Conservation (phyloP, 495 filamentous ascomycete genomes). For the Neurospora sp. region DNA sequence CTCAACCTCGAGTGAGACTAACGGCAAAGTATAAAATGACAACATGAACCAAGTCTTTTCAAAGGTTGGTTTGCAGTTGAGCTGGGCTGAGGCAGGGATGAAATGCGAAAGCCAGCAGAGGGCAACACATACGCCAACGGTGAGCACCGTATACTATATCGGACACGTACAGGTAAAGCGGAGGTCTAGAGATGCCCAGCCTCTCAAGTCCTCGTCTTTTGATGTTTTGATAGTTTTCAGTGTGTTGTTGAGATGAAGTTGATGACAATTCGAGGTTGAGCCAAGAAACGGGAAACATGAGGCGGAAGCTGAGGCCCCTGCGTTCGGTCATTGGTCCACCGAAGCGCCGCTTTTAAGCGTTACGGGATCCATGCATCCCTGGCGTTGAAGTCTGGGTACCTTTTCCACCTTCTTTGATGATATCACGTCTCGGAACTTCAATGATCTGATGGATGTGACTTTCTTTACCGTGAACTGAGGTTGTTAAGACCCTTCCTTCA, state of each 20-base stretch:
- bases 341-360: neutral
- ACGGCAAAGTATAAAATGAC: neutral
- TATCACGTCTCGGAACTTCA: neutral
- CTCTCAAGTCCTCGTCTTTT: neutral
- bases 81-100: neutral
- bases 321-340: neutral
- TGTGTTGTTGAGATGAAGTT: neutral
- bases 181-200: neutral
- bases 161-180: neutral
- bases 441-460: no score
- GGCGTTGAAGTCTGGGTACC: neutral
- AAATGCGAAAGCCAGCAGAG: neutral
- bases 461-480: no score
- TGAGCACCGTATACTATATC: neutral
- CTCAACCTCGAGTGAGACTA: neutral
- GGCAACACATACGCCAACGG: neutral
- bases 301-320: neutral
- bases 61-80: neutral
- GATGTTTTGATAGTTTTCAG: neutral
- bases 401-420: neutral
- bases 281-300: neutral
- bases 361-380: neutral
- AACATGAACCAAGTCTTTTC: neutral
- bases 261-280: neutral
- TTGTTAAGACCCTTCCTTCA: no score